Evolutionary conservation across 1,139 yeast species (phyloP), one percentile per base, ranked within the genome.

Genomic region (Kazachstania sp.): DNA sequence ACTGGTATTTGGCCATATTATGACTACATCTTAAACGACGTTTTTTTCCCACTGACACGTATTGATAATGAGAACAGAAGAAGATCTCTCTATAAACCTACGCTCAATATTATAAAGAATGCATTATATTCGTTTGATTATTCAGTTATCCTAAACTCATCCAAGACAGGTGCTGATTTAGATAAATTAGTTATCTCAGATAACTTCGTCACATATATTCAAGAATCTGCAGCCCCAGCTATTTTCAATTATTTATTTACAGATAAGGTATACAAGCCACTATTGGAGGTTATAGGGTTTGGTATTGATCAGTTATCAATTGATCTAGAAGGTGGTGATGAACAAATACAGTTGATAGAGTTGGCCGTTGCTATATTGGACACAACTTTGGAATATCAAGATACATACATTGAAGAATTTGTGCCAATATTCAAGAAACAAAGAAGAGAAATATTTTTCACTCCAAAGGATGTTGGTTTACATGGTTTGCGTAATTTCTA

Each of bases 1-100:
- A 67, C 72, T 15, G 95, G 96, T 2, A 66, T 87, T 11, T 80
- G 90, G 79, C 90, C 95, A 3, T 90, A 88, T 57, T 67, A 86
- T 46, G 94, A 86, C 50, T 87, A 78, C 56, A 62, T 87, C 26
- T 63, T 85, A 37, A 66, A 73, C n/a, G 85, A 83, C 39, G 78
- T 87, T 0, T 78, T 90, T 54, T 76, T 74, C 16, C 73, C 70
- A 3, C 65, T 77, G 0, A 32, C 35, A 11, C 40, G 44, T 6
- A 32, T 48, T 12, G 23, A 36, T 9, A 43, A 58, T 36, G 54
- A 60, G 3, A 56, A 67, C 8, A 79, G 77, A 32, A 72, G 69
- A 48, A 57, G 68, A 6, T 65, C 71, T 1, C 61, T 88, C 18
- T 90, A 84, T 56, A 54, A 66, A 3, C 72, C 75, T 1, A 71